These are phyloP conservation scores for Botrytis cinerea DNA, from an alignment of 2,329 filamentous ascomycete species.

Conservation along the genomic window DNA sequence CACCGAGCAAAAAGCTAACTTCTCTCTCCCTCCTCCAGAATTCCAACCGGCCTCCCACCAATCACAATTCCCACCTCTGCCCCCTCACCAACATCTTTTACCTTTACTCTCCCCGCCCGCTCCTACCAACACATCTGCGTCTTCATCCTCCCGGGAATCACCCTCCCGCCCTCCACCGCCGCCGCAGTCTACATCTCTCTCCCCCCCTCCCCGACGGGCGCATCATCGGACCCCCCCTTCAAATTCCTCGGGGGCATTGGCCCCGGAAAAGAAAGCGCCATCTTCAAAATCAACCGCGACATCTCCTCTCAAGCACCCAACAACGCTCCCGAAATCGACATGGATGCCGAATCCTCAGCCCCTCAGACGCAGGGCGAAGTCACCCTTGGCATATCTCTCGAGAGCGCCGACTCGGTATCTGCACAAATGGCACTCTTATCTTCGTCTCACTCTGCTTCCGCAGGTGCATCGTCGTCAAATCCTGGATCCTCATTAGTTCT, in stretches of 20 bases:
- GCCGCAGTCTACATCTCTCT: conserved; percentile 88
- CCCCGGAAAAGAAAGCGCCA: conserved; percentile 85
- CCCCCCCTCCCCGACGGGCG: conserved; percentile 44
- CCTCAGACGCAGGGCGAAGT: conserved; percentile 47
- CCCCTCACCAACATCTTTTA: conserved; percentile 56
- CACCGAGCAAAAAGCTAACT: neutral
- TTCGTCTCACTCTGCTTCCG: conserved; percentile 33
- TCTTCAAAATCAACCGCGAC: conserved; percentile 70
- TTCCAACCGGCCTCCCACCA: conserved; percentile 61
- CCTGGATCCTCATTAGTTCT: conserved; percentile 49
- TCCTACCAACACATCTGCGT: conserved; percentile 82
- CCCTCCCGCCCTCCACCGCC: conserved; percentile 73
- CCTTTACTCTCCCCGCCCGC: conserved; percentile 53
- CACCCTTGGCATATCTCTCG: conserved; percentile 80
- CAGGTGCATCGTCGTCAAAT: neutral
- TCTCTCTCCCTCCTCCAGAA: conserved; percentile 33
- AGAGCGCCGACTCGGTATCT: conserved; percentile 71
- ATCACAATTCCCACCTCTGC: conserved; percentile 56
- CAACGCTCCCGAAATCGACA: conserved; percentile 43
- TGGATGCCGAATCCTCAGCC: conserved; percentile 36
- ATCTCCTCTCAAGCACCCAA: neutral
- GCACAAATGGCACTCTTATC: conserved; percentile 65
- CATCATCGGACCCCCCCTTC: conserved; percentile 51
- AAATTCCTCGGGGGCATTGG: conserved; percentile 86
- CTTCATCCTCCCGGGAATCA: conserved; percentile 76